Conservation (phyloP, 257 asterid species). For the Eustoma russellianum region DNA sequence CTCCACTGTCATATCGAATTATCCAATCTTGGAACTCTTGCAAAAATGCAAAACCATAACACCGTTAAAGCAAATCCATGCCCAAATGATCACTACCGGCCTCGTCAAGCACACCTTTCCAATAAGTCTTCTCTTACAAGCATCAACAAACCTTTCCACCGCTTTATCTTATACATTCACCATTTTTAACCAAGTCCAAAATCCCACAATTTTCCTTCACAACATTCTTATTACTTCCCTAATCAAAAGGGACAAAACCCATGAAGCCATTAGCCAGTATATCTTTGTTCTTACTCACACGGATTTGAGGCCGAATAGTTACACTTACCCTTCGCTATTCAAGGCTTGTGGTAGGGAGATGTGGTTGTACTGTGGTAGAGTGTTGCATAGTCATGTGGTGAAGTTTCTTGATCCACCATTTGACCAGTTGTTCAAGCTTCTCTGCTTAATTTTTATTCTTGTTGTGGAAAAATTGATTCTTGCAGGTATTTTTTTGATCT, state of each 20-base stretch:
- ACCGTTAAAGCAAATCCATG: slow-evolving; percentile 44
- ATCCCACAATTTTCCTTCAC: slow-evolving; percentile 58
- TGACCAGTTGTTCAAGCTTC: slow-evolving; percentile 63
- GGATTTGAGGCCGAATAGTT: slow-evolving; percentile 41
- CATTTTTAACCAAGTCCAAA: slow-evolving; percentile 33
- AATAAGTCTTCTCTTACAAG: slow-evolving; percentile 46
- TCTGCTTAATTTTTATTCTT: slow-evolving; percentile 57
- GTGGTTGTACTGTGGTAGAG: slow-evolving; percentile 44
- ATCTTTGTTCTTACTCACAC: slow-evolving; percentile 19
- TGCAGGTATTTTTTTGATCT: slow-evolving; percentile 45
- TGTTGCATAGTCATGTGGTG: slow-evolving; percentile 56
- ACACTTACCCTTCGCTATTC: slow-evolving; percentile 68
- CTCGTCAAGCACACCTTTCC: slow-evolving; percentile 65
- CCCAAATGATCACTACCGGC: slow-evolving; percentile 57
- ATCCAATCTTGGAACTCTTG: slow-evolving; percentile 39
- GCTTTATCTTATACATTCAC: slow-evolving; percentile 39
- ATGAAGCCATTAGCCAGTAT: slow-evolving; percentile 40
- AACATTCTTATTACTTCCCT: slow-evolving; percentile 56
- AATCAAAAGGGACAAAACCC: slow-evolving; percentile 23
- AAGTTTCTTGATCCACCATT: slow-evolving; percentile 43
- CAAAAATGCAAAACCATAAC: slow-evolving; percentile 45
- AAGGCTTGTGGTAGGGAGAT: slow-evolving; percentile 44
- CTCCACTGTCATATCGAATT: slow-evolving; percentile 24
- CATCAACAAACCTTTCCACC: slow-evolving; percentile 38
- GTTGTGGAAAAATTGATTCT: slow-evolving; percentile 35